Evolutionary conservation across 2,329 filamentous ascomycete genomes (phyloP), one percentile per base, ranked within the genome.

Genomic region (Nemania sp.): DNA sequence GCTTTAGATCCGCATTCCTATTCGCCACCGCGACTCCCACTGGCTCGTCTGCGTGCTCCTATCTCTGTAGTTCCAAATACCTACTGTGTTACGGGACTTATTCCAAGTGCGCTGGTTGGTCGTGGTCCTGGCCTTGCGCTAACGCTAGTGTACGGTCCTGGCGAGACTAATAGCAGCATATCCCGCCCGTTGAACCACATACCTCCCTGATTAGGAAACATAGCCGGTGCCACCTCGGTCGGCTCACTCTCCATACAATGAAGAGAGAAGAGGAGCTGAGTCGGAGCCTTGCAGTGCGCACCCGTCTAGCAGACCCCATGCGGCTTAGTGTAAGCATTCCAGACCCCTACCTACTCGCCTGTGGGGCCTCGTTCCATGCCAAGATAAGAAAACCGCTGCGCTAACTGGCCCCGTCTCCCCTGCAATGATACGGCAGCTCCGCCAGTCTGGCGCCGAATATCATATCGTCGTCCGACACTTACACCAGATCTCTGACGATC

Each of bases 401-500:
- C 24, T 11, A 48, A 45, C 54, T 44, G 28, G 61, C 59, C n/a
- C n/a, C n/a, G n/a, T n/a, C n/a, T 62, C 37, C 53, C 55, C 56
- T 60, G 46, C 50, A 57, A 54, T 59, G 52, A 56, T 56, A 63
- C 57, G 61, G 58, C 41, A 51, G 41, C 47, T 50, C 62, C 63
- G 62, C 57, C 52, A 39, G 37, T 57, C 43, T 40, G 52, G 54
- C 54, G 51, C 49, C 41, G n/a, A n/a, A n/a, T n/a, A n/a, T n/a
- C 23, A 19, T 31, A 31, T 31, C 28, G 9, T 31, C 28, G n/a
- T 9, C 28, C 28, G 9, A 31, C 9, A 12, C 9, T 31, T 4
- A 9, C 9, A 9, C 4, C 8, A 31, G 28, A 14, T 31, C 11
- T 31, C 28, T 31, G n/a, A n/a, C n/a, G n/a, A n/a, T n/a, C n/a